These are phyloP conservation scores for Paracamarosporium sp. DNA, from an alignment of 2,329 filamentous ascomycete genomes.

Conservation along the genomic window DNA sequence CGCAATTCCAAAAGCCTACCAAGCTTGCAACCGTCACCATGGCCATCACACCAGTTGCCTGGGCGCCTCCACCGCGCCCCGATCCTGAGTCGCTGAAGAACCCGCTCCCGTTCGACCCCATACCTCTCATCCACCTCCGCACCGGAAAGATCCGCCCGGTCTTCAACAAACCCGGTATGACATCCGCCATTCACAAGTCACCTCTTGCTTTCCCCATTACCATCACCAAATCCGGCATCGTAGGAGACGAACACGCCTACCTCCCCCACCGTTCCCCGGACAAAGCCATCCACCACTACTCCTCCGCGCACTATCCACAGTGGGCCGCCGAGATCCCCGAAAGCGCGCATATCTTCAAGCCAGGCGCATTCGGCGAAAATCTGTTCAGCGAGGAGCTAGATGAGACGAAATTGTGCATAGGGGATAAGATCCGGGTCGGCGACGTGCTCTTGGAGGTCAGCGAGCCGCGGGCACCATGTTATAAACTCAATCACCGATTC, in stretches of 20 bases:
- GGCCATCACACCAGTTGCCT: slow-evolving; percentile 9
- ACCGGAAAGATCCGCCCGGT: slow-evolving; percentile 64
- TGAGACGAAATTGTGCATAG: slow-evolving; percentile 68
- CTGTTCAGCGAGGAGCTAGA: slow-evolving; percentile 65
- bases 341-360: slow-evolving; percentile 58
- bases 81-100: slow-evolving; percentile 27
- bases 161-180: slow-evolving; percentile 56
- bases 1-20: too few species aligned
- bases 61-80: slow-evolving; percentile 29
- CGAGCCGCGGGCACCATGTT: slow-evolving; percentile 69
- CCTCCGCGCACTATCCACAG: slow-evolving; percentile 62
- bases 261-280: slow-evolving; percentile 68
- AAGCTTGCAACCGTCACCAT: slow-evolving; percentile 18
- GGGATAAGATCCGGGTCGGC: slow-evolving; percentile 45
- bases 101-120: slow-evolving; percentile 40
- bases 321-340: slow-evolving; percentile 63
- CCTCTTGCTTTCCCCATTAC: slow-evolving; percentile 53
- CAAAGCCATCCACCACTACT: slow-evolving; percentile 69
- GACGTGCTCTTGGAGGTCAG: slow-evolving; percentile 61
- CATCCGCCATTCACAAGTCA: slow-evolving; percentile 64
- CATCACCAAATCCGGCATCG: slow-evolving; percentile 59
- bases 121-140: slow-evolving; percentile 64
- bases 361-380: slow-evolving; percentile 71
- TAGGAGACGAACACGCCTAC: slow-evolving; percentile 67
- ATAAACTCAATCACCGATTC: slow-evolving; percentile 73